Percentiles rank a stretch among this genome's conserved stretches.
Evolutionary conservation across 257 asterid species (phyloP).

Genomic region (Lantana camara): DNA sequence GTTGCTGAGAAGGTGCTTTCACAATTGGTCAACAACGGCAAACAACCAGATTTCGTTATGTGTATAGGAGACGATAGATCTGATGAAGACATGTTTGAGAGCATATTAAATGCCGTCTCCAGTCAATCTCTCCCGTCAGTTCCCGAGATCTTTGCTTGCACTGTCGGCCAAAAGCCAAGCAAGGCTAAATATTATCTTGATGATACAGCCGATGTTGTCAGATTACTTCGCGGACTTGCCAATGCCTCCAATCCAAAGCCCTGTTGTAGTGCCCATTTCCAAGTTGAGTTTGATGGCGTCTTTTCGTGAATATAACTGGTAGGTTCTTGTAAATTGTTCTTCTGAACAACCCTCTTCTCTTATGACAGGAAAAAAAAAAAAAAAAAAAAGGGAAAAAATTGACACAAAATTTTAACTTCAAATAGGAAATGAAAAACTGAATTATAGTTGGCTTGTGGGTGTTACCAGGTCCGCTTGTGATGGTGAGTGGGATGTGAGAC

Average conservation of each 20-base stretch:
- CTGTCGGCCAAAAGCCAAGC: conserved; percentile 96
- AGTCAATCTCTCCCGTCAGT: conserved; percentile 42
- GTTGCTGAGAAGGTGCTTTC: conserved; percentile 75
- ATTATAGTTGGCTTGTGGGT: conserved; percentile 18
- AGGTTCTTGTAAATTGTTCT: conserved; percentile 30
- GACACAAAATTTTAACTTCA: conserved; percentile 36
- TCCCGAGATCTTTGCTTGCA: conserved; percentile 86
- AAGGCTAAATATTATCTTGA: conserved; percentile 91
- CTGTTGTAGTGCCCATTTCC: conserved; percentile 44
- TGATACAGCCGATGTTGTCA: conserved; percentile 71
- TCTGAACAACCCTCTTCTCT: conserved; percentile 20
- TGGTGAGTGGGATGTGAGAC: conserved; percentile 30
- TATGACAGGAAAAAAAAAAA: conserved; percentile 19
- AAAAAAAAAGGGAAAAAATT: conserved; percentile 8
- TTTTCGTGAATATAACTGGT: conserved; percentile 31
- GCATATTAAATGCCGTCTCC: conserved; percentile 56
- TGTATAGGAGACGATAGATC: conserved; percentile 90
- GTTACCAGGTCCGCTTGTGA: conserved; percentile 24
- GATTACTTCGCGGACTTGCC: conserved; percentile 69
- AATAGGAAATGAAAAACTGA: conserved; percentile 34
- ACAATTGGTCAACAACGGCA: conserved; percentile 46
- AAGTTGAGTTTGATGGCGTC: conserved; percentile 55
- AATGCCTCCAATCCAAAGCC: conserved; percentile 67
- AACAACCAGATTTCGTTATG: conserved; percentile 73
- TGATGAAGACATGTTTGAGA: conserved; percentile 93